A percentile compares a stretch with the other conserved stretches of the same genome.
phyloP scores from a whole-genome alignment of 1,284 basidiomycete genomes.

The Mycosarcoma mackinlayi region DNA sequence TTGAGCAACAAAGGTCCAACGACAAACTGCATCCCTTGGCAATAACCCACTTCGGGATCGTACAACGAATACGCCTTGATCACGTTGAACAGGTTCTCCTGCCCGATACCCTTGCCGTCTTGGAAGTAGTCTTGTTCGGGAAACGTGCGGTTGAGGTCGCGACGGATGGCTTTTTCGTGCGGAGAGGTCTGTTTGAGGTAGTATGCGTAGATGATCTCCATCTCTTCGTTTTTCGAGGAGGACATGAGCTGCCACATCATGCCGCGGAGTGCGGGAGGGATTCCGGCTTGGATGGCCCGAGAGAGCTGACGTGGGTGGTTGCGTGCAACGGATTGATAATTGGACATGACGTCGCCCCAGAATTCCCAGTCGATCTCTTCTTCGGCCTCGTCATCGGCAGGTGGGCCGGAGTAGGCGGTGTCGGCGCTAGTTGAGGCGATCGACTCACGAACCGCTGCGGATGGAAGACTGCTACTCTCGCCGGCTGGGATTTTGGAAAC shows the following conservation, averaged over 20 bases:
- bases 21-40: slow-evolving; percentile 88
- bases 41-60: slow-evolving; percentile 95
- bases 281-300: slow-evolving; percentile 88
- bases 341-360: slow-evolving; percentile 92
- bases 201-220: slow-evolving; percentile 85
- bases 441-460: slow-evolving; percentile 2
- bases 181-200: slow-evolving; percentile 84
- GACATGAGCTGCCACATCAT: slow-evolving; percentile 99
- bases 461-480: neutral
- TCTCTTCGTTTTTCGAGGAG: slow-evolving; percentile 83
- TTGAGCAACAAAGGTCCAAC: slow-evolving; percentile 92
- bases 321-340: slow-evolving; percentile 71
- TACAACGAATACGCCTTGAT: slow-evolving; percentile 97
- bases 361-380: slow-evolving; percentile 77
- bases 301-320: slow-evolving; percentile 74
- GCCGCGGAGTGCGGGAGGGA: slow-evolving; percentile 84
- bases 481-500: neutral
- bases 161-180: slow-evolving; percentile 92
- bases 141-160: slow-evolving; percentile 91
- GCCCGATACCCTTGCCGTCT: slow-evolving; percentile 84
- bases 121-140: slow-evolving; percentile 97
- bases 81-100: slow-evolving; percentile 96
- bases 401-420: slow-evolving; percentile 27
- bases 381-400: slow-evolving; percentile 37
- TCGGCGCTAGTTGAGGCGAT: slow-evolving; percentile 7